Base-by-base conservation (phyloP, 202 grass and related monocot species). In the Miscanthus sacchariflorus region DNA sequence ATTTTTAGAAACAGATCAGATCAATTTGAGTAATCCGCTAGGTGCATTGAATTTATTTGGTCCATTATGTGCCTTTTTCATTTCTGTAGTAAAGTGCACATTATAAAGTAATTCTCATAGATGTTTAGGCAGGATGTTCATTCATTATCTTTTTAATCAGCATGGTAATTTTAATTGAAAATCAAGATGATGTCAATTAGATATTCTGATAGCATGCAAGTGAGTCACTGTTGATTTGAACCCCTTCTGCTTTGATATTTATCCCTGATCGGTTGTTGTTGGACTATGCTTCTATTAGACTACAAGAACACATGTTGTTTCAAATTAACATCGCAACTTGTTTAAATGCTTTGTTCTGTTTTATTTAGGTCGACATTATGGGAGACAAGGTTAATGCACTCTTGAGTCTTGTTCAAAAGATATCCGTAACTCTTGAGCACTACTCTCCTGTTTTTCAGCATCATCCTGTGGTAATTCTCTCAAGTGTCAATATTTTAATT, bases 401-500 rank as follows among this genome's bases (percentile, higher is more conserved):
- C 18, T 79, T 92, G 83, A 84, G 65, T 77, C 90, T 95, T 88
- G 91, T 94, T 75, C 86, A 91, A 86, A 98, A 94, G 87, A 98
- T 98, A 87, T 90, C 93, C 74, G 76, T 90, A 76, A 94, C 96
- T 74, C 84, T 98, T n/a, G 89, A 88, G 54, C 82, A 88, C 88
- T 98, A 98, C 46, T 94, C 93, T 81, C 87, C 92, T 70, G 82
- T 98, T 82, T 88, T 98, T 40, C 93, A 94, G 77, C 89, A 91
- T 66, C 90, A 98, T 89, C 93, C 96, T 24, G 96, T 92, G 92
- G 96, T 98, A 92, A 86, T 86, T 77, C 70, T 86, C 6, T 40
- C 42, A 68, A 81, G 42, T 88, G 73, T 49, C 36, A 81, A 63
- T 70, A 14, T 76, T 14, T 30, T 88, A 78, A 68, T n/a, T 80